Evolutionary conservation across 2,329 filamentous ascomycete species (phyloP).

Genomic region (Anisogramma anomala): DNA sequence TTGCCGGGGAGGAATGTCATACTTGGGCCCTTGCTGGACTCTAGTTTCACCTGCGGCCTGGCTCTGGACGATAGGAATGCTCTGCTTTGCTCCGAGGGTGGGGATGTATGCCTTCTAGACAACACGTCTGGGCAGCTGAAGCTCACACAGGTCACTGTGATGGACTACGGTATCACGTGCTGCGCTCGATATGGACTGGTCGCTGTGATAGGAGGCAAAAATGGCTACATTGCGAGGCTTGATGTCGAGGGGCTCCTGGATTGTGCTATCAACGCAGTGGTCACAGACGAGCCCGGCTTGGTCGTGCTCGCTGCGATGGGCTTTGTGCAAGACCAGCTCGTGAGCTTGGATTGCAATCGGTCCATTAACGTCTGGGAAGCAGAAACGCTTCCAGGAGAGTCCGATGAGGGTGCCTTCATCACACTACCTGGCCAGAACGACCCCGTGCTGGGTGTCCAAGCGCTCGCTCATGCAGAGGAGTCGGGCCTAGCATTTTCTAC

Average conservation of each 20-base stretch:
- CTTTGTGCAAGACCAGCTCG: constrained; percentile 52
- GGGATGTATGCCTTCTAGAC: constrained; percentile 80
- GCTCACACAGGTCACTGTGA: constrained; percentile 52
- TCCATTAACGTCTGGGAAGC: constrained; percentile 58
- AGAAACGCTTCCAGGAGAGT: constrained; percentile 31
- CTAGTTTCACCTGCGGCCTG: constrained; percentile 69
- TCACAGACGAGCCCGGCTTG: background rate
- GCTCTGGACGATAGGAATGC: constrained; percentile 62
- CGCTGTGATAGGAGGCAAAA: constrained; percentile 58
- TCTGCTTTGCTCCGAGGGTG: constrained; percentile 75
- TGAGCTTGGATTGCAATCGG: constrained; percentile 64
- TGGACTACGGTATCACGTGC: constrained; percentile 58
- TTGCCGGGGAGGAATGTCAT: constrained; percentile 80
- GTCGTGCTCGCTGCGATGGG: constrained; percentile 55
- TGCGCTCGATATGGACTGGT: constrained; percentile 48
- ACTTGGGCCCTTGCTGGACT: constrained; percentile 68
- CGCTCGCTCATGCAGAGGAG: constrained; percentile 48
- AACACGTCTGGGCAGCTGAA: constrained; percentile 62
- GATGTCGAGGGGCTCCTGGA: constrained; percentile 38
- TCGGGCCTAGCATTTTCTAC: constrained; percentile 68
- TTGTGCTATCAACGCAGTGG: constrained; percentile 25
- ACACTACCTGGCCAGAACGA: constrained; percentile 53
- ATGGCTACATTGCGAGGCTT: constrained; percentile 45
- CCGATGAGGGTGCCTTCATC: constrained; percentile 32
- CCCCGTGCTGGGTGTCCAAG: constrained; percentile 60